Conservation (phyloP, 768 basidiomycete genomes). For the Leccinum subtestaceum region DNA sequence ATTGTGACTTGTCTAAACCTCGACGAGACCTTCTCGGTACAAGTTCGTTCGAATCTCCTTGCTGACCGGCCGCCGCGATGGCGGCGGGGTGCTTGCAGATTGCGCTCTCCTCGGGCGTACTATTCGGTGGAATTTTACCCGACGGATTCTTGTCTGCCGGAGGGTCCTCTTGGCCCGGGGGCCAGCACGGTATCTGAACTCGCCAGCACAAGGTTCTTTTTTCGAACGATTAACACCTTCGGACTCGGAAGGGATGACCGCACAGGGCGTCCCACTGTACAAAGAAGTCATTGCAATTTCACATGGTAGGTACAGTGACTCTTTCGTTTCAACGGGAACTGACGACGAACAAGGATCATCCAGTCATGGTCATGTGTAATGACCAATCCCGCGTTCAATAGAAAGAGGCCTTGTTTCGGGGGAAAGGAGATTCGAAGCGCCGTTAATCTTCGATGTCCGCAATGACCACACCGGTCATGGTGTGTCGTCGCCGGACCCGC, state of each 20-base stretch:
- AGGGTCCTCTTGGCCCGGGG: constrained; percentile 2
- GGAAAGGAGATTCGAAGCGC: constrained; percentile 6
- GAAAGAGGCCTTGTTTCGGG: constrained; percentile 9
- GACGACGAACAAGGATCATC: neutral
- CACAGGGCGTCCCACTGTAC: neutral
- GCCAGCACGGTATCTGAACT: constrained; percentile 6
- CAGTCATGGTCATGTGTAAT: constrained; percentile 3
- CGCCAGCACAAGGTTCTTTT: constrained; percentile 5
- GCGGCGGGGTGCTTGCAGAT: constrained; percentile 17
- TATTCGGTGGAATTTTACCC: constrained; percentile 18
- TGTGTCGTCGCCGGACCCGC: constrained; percentile 25
- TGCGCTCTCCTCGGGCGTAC: constrained; percentile 21
- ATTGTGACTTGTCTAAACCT: neutral
- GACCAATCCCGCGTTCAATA: constrained; percentile 3
- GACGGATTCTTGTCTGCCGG: constrained; percentile 5
- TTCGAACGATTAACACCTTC: neutral
- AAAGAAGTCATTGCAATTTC: constrained; percentile 3
- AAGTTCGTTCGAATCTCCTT: constrained; percentile 19
- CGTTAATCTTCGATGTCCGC: constrained; percentile 26
- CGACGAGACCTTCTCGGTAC: constrained; percentile 1
- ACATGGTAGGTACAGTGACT: neutral
- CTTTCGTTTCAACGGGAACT: constrained; percentile 8
- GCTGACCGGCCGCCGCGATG: constrained; percentile 24
- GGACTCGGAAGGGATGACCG: constrained; percentile 3
- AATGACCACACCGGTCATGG: constrained; percentile 22